Evolutionary conservation across 179 eudicot genomes (phyloP), one percentile per base, ranked within the genome.

Genomic region (Silene noctiflora): DNA sequence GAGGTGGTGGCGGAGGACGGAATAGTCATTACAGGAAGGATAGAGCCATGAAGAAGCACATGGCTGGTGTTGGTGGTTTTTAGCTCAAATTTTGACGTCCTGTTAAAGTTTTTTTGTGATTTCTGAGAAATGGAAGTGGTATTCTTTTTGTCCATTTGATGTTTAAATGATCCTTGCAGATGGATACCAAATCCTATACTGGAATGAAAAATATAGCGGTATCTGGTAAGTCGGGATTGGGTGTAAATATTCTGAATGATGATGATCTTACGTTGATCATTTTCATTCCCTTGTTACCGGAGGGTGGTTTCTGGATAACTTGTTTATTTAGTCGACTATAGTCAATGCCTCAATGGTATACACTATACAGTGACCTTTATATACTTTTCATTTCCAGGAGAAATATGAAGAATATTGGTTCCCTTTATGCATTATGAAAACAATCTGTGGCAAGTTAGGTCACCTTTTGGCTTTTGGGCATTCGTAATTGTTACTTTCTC

Each of bases 11-110:
- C 9, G 90, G 91, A 64, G 87, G 91, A 70, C 80, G 89, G 46
- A 78, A 82, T 72, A 84, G 84, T 70, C 67, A 86, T 72, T 83
- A 86, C 74, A 75, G 87, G 83, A 91, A 84, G 78, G 94, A 89
- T 71, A 77, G 84, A 76, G 94, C 96, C 42, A 80, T 89, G 91
- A 88, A 81, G 85, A 91, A 91, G 74, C 94, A 91, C 78, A 81
- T 91, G 69, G 67, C 85, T 67, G 86, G 86, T 71, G 68, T 90
- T 66, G 79, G 88, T 69, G 89, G 94, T 64, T 76, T 76, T 81
- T 90, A 86, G 84, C 66, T 67, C 53, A 35, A 55, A 62, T 29
- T 55, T 56, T 56, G 64, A 72, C 25, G 0, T 33, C 19, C 58
- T 67, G 13, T 9, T n/a, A n/a, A 6, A n/a, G 14, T 6, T 22